A percentile compares a stretch with the other conserved stretches of the same genome.
Conservation (phyloP, 2,329 filamentous ascomycete species). For the Exophiala xenobiotica region DNA sequence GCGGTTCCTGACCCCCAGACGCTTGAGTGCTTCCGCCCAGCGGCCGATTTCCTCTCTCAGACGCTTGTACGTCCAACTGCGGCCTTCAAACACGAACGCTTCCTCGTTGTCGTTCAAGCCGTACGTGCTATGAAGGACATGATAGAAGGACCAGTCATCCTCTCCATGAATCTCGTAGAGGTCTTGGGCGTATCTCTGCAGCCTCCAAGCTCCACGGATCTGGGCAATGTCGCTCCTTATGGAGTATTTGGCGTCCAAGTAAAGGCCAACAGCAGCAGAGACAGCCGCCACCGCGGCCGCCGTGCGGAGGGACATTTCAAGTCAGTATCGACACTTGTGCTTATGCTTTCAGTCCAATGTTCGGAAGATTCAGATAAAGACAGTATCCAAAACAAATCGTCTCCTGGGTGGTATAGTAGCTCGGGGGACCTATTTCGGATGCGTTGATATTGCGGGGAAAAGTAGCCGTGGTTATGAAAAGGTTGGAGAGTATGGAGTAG, state of each 20-base stretch:
- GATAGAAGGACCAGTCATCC: slow-evolving; percentile 62
- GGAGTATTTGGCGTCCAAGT: slow-evolving; percentile 69
- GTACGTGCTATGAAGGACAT: slow-evolving; percentile 58
- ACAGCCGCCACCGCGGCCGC: slow-evolving; percentile 32
- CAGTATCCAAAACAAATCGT: too few relatives aligned
- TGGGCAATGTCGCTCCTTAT: slow-evolving; percentile 59
- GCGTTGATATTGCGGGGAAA: too few relatives aligned
- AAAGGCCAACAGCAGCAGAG: slow-evolving; percentile 49
- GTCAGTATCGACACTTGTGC: too few relatives aligned
- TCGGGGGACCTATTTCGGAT: too few relatives aligned
- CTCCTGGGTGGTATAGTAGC: too few relatives aligned
- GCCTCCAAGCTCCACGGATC: slow-evolving; percentile 45
- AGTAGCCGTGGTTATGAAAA: too few relatives aligned
- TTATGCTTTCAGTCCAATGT: too few relatives aligned
- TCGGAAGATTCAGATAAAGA: too few relatives aligned
- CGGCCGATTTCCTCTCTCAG: slow-evolving; percentile 56
- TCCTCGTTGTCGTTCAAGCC: slow-evolving; percentile 47
- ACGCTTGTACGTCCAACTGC: slow-evolving; percentile 50
- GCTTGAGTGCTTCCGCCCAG: slow-evolving; percentile 61
- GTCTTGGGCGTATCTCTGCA: slow-evolving; percentile 23
- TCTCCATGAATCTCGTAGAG: slow-evolving; percentile 32
- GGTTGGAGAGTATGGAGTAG: too few relatives aligned
- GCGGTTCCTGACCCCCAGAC: slow-evolving; percentile 42
- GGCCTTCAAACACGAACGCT: slow-evolving; percentile 50
- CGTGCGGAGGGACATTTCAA: too few relatives aligned